Evolutionary conservation across 2,329 filamentous ascomycete genomes (phyloP).

Genomic region (Penicillium hordei): DNA sequence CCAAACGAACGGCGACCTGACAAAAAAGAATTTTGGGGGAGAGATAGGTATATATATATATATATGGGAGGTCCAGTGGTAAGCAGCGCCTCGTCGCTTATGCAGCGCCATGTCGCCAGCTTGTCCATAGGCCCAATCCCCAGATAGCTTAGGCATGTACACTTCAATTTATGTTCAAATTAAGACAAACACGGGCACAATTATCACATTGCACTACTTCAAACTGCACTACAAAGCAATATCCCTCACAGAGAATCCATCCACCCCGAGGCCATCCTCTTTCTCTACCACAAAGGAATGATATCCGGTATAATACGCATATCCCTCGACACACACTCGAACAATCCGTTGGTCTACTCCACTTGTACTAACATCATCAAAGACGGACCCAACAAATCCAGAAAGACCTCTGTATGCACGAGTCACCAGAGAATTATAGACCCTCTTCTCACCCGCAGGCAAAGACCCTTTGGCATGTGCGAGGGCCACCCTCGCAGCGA

Average conservation of each 20-base stretch:
- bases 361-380: not conserved
- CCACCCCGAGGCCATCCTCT: slow-evolving; percentile 14
- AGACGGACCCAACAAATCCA: slow-evolving; percentile 16
- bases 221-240: not conserved
- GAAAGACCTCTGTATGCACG: slow-evolving; percentile 11
- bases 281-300: slow-evolving; percentile 16
- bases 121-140: not conserved
- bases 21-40: too few relatives aligned
- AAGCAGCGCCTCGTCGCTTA: not conserved
- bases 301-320: slow-evolving; percentile 18
- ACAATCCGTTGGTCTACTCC: not conserved
- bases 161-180: not conserved
- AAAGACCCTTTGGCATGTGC: slow-evolving; percentile 34
- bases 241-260: slow-evolving; percentile 15
- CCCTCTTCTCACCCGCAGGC: slow-evolving; percentile 26
- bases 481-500: slow-evolving; percentile 40
- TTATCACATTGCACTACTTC: not conserved
- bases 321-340: slow-evolving; percentile 11
- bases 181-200: not conserved
- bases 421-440: slow-evolving; percentile 40
- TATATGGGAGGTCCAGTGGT: not conserved
- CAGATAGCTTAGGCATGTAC: accelerated
- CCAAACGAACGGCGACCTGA: not conserved
- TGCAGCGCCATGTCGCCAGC: not conserved
- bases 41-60: not conserved